phyloP scores from a whole-genome alignment of 805 yeast species.

The Wickerhamomyces bisporus region DNA sequence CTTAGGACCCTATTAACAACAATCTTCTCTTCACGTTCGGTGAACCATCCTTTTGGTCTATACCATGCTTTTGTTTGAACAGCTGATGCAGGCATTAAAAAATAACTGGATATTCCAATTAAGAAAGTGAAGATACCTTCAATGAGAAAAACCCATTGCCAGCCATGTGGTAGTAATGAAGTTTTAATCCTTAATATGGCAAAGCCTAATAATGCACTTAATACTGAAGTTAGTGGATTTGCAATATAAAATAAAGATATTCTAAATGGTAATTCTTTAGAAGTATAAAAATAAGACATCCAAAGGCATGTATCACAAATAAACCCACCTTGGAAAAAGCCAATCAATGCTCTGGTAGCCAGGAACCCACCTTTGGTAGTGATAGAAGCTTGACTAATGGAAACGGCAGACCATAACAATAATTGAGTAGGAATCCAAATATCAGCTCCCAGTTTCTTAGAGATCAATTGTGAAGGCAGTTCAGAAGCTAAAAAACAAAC shows the following conservation, averaged over 20 bases:
- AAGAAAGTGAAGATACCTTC: conserved; percentile 55
- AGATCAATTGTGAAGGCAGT: conserved; percentile 59
- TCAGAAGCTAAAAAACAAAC: conserved; percentile 52
- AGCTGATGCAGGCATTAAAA: conserved; percentile 51
- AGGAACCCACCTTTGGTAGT: conserved; percentile 37
- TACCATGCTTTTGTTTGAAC: conserved; percentile 47
- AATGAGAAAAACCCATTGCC: conserved; percentile 64
- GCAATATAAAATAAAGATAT: conserved; percentile 58
- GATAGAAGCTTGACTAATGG: conserved; percentile 46
- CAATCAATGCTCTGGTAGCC: conserved; percentile 47
- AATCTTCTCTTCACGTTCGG: conserved; percentile 51
- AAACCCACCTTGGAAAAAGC: conserved; percentile 63
- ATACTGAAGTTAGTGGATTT: conserved; percentile 40
- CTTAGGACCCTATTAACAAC: conserved; percentile 53
- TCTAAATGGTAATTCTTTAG: conserved; percentile 52
- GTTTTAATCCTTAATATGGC: conserved; percentile 51
- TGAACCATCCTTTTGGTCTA: conserved; percentile 46
- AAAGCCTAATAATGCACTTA: conserved; percentile 44
- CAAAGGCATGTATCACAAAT: conserved; percentile 61
- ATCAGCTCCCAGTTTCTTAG: conserved; percentile 62
- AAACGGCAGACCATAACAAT: conserved; percentile 50
- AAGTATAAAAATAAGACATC: conserved; percentile 62
- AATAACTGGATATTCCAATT: conserved; percentile 44
- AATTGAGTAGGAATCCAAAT: conserved; percentile 57
- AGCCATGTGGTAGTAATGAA: conserved; percentile 40